phyloP scores from a whole-genome alignment of 305 asterid genomes.

The Plantago coronopus region DNA sequence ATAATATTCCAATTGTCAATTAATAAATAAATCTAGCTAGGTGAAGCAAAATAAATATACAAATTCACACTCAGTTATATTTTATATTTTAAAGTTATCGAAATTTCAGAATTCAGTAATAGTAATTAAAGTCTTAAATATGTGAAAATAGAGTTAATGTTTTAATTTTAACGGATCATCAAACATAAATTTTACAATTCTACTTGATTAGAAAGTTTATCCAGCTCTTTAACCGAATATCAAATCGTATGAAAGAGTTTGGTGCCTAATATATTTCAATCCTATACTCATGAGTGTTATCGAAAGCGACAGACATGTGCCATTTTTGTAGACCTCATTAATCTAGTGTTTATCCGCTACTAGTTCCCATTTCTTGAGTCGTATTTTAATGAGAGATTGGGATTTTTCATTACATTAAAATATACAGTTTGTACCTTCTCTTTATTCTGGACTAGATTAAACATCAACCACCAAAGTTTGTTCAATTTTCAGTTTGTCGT shows the following conservation, averaged over 20 bases:
- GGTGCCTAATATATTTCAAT: constrained; percentile 5
- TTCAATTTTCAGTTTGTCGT: neutral
- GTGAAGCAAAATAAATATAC: too few species aligned
- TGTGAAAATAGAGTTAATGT: too few species aligned
- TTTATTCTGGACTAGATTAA: constrained; percentile 1
- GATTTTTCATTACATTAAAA: constrained; percentile 6
- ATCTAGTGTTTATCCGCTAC: constrained; percentile 4
- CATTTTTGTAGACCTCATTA: constrained; percentile 19
- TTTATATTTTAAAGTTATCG: too few species aligned
- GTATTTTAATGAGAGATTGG: constrained; percentile 5
- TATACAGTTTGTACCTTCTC: constrained; percentile 2
- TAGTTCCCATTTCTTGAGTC: neutral
- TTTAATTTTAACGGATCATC: too few species aligned
- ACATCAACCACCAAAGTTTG: constrained; percentile 9
- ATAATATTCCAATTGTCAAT: constrained; percentile 14
- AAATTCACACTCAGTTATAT: too few species aligned
- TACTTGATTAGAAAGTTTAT: too few species aligned
- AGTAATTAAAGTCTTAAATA: too few species aligned
- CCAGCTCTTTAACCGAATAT: too few species aligned
- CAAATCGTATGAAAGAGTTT: constrained; percentile 9
- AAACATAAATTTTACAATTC: too few species aligned
- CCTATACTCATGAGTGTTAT: constrained; percentile 12
- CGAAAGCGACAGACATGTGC: constrained; percentile 58
- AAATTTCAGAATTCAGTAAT: too few species aligned
- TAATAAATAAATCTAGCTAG: constrained; percentile 2